Conservation (phyloP, 2,329 filamentous ascomycete genomes). For the Colletotrichum camelliae region DNA sequence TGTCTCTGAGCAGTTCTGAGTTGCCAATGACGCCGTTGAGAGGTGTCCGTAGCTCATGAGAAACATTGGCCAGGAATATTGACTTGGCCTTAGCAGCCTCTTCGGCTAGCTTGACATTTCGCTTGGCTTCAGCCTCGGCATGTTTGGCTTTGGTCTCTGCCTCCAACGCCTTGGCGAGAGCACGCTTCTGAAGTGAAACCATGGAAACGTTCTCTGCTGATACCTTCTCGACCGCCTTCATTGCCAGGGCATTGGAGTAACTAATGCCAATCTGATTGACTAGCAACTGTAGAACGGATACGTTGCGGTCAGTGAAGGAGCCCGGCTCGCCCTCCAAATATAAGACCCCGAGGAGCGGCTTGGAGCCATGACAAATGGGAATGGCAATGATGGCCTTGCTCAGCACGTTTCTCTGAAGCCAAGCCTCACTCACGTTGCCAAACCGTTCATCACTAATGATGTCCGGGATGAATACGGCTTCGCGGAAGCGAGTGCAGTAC, state of each 20-base stretch:
- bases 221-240: constrained; percentile 77
- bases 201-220: constrained; percentile 80
- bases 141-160: constrained; percentile 79
- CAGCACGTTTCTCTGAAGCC: constrained; percentile 70
- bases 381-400: constrained; percentile 82
- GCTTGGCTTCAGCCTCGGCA: constrained; percentile 77
- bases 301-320: constrained; percentile 77
- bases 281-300: constrained; percentile 70
- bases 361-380: constrained; percentile 76
- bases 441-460: constrained; percentile 79
- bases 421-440: constrained; percentile 73
- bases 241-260: constrained; percentile 70
- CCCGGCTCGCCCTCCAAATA: constrained; percentile 79
- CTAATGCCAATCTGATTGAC: constrained; percentile 81
- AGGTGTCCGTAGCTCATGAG: constrained; percentile 81
- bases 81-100: constrained; percentile 84
- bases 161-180: constrained; percentile 73
- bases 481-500: constrained; percentile 78
- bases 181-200: constrained; percentile 77
- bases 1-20: constrained; percentile 82
- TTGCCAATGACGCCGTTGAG: constrained; percentile 91
- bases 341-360: constrained; percentile 73
- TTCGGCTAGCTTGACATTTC: constrained; percentile 81
- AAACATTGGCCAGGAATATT: constrained; percentile 81
- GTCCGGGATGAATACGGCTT: constrained; percentile 76